Percentiles rank a stretch among this genome's conserved stretches.
These are phyloP conservation scores for Hymenoscyphus linearis DNA, from an alignment of 2,329 filamentous ascomycete genomes.

Conservation along the genomic window DNA sequence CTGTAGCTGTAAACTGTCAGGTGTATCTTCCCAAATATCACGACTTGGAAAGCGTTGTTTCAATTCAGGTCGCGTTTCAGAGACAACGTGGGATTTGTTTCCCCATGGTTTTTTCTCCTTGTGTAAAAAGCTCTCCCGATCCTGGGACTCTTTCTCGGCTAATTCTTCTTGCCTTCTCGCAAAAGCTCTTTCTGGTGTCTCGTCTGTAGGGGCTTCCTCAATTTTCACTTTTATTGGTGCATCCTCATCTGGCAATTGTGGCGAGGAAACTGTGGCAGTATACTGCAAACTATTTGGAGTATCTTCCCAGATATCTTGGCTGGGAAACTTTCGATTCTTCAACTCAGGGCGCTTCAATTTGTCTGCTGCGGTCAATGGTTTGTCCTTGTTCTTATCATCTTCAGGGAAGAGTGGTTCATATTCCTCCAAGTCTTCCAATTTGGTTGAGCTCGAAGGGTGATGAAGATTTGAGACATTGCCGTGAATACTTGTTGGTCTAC, in stretches of 20 bases:
- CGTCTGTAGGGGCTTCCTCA: constrained; percentile 11
- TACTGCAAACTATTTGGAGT: constrained; percentile 78
- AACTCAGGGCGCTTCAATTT: constrained; percentile 50
- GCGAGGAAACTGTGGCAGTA: constrained; percentile 78
- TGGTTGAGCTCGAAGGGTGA: constrained; percentile 50
- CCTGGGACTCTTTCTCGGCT: constrained; percentile 49
- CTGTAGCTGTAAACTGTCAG: constrained; percentile 74
- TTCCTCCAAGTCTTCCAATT: constrained; percentile 82
- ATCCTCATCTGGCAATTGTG: constrained; percentile 55
- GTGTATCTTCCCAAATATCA: constrained; percentile 92
- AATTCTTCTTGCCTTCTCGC: constrained; percentile 61
- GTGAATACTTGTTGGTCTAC: constrained; percentile 56
- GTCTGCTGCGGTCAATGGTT: constrained; percentile 46
- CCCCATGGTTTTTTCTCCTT: constrained; percentile 46
- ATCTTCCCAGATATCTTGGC: constrained; percentile 96
- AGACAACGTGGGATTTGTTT: constrained; percentile 45
- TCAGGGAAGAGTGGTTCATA: constrained; percentile 94
- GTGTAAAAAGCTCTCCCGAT: constrained; percentile 48
- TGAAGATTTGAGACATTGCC: constrained; percentile 44
- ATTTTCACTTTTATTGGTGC: constrained; percentile 10
- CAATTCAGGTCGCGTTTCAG: constrained; percentile 49
- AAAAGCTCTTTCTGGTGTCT: constrained; percentile 60
- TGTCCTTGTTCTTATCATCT: constrained; percentile 51
- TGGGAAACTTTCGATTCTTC: constrained; percentile 73
- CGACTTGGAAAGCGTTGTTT: constrained; percentile 79